Percentiles rank a stretch among this genome's conserved stretches.
phyloP scores from a whole-genome alignment of 768 basidiomycete species.

The Suillus bovinus region DNA sequence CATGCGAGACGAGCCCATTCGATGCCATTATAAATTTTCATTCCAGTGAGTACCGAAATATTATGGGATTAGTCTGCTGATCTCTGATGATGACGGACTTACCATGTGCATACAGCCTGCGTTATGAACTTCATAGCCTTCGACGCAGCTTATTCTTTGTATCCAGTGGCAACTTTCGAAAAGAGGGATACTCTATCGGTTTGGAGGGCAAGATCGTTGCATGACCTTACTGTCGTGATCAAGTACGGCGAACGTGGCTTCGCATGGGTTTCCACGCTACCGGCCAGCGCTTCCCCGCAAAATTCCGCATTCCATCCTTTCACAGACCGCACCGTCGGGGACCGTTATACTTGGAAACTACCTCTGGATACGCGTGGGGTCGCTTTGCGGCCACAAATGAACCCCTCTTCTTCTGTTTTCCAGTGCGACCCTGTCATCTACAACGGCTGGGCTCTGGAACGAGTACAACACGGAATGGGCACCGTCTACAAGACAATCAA shows the following conservation, averaged over 20 bases:
- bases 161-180: slow-evolving; percentile 39
- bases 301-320: slow-evolving; percentile 16
- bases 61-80: background rate
- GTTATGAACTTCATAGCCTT: slow-evolving; percentile 46
- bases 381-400: slow-evolving; percentile 4
- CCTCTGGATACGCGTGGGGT: slow-evolving; percentile 18
- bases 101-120: slow-evolving; percentile 28
- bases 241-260: slow-evolving; percentile 38
- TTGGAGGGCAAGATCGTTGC: slow-evolving; percentile 9
- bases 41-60: slow-evolving; percentile 34
- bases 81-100: background rate
- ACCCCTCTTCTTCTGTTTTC: slow-evolving; percentile 6
- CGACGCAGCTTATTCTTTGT: slow-evolving; percentile 39
- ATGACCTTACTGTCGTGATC: slow-evolving; percentile 13
- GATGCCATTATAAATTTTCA: slow-evolving; percentile 42
- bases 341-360: slow-evolving; percentile 29
- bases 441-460: slow-evolving; percentile 10
- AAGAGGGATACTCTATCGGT: slow-evolving; percentile 27
- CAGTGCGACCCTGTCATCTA: slow-evolving; percentile 13
- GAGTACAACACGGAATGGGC: background rate
- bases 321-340: slow-evolving; percentile 28
- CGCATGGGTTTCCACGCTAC: slow-evolving; percentile 27
- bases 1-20: slow-evolving; percentile 33
- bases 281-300: background rate
- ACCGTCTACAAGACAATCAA: slow-evolving; percentile 4